Conservation (phyloP, 352 stramenopile genomes). For the Phytophthora pluvialis region DNA sequence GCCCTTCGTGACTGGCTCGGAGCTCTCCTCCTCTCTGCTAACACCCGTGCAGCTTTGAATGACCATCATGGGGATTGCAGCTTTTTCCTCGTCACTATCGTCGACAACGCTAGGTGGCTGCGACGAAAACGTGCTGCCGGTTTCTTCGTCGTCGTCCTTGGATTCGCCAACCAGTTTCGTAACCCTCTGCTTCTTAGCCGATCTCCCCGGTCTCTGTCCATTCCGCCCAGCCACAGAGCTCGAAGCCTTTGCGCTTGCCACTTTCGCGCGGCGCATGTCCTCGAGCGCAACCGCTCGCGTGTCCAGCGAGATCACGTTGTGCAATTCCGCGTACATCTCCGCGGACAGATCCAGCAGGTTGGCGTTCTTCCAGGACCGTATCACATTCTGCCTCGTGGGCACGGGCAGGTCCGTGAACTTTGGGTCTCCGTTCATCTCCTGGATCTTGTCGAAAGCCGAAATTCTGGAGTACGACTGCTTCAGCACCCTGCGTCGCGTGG, state of each 20-base stretch:
- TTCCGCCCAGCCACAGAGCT: neutral
- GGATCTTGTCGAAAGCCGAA: constrained; percentile 39
- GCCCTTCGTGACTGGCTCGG: neutral
- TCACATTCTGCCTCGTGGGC: constrained; percentile 21
- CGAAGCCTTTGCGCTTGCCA: constrained; percentile 6
- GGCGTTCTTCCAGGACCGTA: constrained; percentile 45
- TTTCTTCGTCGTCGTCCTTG: constrained; percentile 26
- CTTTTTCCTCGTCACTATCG: constrained; percentile 41
- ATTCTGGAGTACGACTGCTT: constrained; percentile 40
- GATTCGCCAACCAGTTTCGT: constrained; percentile 9
- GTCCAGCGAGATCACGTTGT: constrained; percentile 33
- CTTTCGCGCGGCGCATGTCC: constrained; percentile 36
- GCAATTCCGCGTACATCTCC: constrained; percentile 33
- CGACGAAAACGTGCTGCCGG: constrained; percentile 19
- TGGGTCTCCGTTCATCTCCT: constrained; percentile 38
- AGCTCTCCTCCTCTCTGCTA: constrained; percentile 7
- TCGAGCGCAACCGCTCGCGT: constrained; percentile 32
- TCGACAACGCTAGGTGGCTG: constrained; percentile 23
- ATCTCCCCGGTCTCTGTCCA: constrained; percentile 11
- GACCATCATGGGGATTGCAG: constrained; percentile 15
- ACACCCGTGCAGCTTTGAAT: constrained; percentile 1
- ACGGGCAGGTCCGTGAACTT: constrained; percentile 31
- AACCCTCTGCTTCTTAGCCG: constrained; percentile 18
- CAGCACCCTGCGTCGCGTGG: constrained; percentile 38
- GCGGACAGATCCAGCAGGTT: constrained; percentile 43